phyloP scores from a whole-genome alignment of 2,329 filamentous ascomycete genomes.

The Pestalotiopsis sp. region DNA sequence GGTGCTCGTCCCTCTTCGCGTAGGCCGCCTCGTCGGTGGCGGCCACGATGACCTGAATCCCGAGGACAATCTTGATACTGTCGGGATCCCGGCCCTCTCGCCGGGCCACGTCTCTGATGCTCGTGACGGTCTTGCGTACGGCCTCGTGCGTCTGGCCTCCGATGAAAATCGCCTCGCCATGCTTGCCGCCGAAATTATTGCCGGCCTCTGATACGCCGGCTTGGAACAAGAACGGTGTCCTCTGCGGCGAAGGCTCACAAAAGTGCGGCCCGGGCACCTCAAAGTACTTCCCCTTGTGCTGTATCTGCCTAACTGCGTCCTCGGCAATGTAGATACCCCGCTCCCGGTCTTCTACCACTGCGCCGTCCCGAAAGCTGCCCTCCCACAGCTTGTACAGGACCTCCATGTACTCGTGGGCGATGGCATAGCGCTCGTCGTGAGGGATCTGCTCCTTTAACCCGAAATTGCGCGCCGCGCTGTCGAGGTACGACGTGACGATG shows the following conservation, averaged over 20 bases:
- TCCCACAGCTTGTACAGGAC: conserved; percentile 65
- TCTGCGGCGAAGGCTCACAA: conserved; percentile 57
- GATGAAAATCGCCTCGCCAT: conserved; percentile 65
- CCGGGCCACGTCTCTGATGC: conserved; percentile 53
- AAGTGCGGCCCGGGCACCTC: conserved; percentile 45
- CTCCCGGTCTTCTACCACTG: conserved; percentile 52
- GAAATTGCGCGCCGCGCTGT: conserved; percentile 64
- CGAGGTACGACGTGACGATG: conserved; percentile 52
- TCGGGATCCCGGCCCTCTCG: conserved; percentile 55
- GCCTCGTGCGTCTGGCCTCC: conserved; percentile 53
- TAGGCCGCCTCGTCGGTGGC: conserved; percentile 54
- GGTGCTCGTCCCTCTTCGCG: conserved; percentile 50
- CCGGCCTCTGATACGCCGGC: conserved; percentile 62
- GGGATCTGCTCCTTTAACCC: conserved; percentile 57
- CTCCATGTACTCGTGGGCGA: conserved; percentile 63
- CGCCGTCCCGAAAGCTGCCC: conserved; percentile 58
- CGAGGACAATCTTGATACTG: conserved; percentile 57
- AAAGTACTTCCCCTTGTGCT: conserved; percentile 61
- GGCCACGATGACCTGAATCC: conserved; percentile 49
- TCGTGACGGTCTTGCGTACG: conserved; percentile 51
- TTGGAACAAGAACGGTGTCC: conserved; percentile 61
- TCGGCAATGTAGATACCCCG: conserved; percentile 61
- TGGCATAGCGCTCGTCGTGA: conserved; percentile 62
- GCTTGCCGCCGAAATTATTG: conserved; percentile 56
- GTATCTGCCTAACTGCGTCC: conserved; percentile 57